Base-by-base conservation (phyloP, 208 protist genomes). In the Trypanosoma cruzi region DNA sequence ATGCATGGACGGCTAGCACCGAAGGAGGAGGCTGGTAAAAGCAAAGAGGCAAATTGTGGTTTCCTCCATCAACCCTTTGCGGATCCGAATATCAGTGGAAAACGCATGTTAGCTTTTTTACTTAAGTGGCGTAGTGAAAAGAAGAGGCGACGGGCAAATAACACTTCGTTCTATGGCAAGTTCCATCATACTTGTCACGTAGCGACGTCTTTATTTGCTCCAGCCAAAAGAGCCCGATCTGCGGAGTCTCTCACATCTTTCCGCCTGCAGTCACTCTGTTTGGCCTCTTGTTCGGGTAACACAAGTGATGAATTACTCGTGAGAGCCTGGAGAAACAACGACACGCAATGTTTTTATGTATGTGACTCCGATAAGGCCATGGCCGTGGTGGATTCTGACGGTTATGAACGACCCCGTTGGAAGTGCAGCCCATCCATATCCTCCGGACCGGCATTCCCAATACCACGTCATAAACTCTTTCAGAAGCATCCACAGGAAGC, bases 211-310 rank as follows among this genome's bases (percentile, higher is more conserved):
- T 22, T 63, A 2, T 31, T 66, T 28, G 44, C 52, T 16, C 53
- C 60, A 52, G 5, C 40, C 14, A 73, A 29, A 46, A 44, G 68
- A 24, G 53, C 68, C 32, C 58, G 60, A 10, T 73, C 68, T 7
- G 68, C 68, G n/a, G 68, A 73, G 60, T 68, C 60, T 22, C 68
- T 73, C 28, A 67, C 60, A 4, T 53, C 68, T 6, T 62, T 73
- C 54, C 44, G 49, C 28, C 52, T 73, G 14, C 58, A 54, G 29
- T 42, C 37, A 7, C 68, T 73, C 18, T 44, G 44, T 28, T 31
- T 20, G 14, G 50, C 11, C 53, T 57, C 68, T 7, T 52, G 26
- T 31, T 20, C 34, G 40, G 11, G 40, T 18, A 16, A 44, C 49
- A 24, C 3, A 26, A 29, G 50, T 32, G 32, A 58, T 28, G 32